Evolutionary conservation across 179 eudicot genomes (phyloP).

Genomic region (Pouteria campechiana): DNA sequence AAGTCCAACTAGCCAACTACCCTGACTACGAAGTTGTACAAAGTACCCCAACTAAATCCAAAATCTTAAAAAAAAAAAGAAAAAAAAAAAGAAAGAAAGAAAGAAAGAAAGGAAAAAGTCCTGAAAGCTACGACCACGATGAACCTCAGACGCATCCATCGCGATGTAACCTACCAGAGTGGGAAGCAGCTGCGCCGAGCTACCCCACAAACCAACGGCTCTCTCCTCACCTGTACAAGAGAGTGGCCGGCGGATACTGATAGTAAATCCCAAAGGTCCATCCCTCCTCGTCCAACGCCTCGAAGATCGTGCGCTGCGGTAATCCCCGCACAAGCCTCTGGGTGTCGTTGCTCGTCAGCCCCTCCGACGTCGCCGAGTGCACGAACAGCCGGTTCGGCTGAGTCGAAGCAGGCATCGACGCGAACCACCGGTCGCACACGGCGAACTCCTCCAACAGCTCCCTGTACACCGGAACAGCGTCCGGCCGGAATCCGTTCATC

Average conservation of each 20-base stretch:
- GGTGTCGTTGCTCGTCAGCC: conserved; percentile 48
- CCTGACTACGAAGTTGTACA: too few species aligned
- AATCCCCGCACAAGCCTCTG: conserved; percentile 31
- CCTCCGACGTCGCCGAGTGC: conserved; percentile 76
- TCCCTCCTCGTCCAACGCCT: conserved; percentile 53
- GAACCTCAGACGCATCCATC: too few species aligned
- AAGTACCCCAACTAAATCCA: too few species aligned
- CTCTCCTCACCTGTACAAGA: conserved; percentile 54
- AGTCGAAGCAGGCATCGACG: conserved; percentile 75
- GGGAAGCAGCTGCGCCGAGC: conserved; percentile 1
- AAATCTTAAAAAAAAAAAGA: too few species aligned
- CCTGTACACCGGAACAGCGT: conserved; percentile 49
- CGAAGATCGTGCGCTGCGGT: conserved; percentile 80
- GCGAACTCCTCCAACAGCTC: conserved; percentile 60
- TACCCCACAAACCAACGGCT: conserved; percentile 4
- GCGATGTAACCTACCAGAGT: too few species aligned
- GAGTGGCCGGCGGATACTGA: conserved; percentile 66
- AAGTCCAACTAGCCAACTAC: too few species aligned
- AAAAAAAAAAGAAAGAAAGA: too few species aligned
- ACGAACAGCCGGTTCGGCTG: conserved; percentile 69
- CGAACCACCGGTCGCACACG: conserved; percentile 80
- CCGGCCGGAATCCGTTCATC: conserved; percentile 82
- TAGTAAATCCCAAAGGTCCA: conserved; percentile 60
- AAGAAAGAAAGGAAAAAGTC: too few species aligned
- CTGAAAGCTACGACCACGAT: too few species aligned